Evolutionary conservation across 2,329 filamentous ascomycete genomes (phyloP).

Genomic region (Penicillium sp.): DNA sequence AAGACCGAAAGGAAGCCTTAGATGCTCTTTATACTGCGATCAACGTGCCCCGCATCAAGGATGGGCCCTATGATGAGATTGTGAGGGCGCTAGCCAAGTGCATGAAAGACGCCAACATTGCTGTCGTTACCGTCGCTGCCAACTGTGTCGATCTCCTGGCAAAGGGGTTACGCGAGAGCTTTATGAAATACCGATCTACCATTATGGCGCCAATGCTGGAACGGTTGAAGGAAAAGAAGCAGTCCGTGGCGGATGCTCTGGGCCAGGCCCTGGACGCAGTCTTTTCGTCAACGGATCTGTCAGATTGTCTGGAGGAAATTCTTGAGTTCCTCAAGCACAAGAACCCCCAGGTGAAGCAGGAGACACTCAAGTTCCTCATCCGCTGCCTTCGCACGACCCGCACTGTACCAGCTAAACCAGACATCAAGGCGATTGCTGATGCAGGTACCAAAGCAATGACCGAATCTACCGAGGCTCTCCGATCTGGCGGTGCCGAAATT

Average conservation of each 20-base stretch:
- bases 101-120: slow-evolving; percentile 99
- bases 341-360: slow-evolving; percentile 96
- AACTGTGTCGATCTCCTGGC: slow-evolving; percentile 89
- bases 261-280: slow-evolving; percentile 78
- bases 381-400: slow-evolving; percentile 80
- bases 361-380: slow-evolving; percentile 90
- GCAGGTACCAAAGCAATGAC: slow-evolving; percentile 84
- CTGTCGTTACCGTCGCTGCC: slow-evolving; percentile 88
- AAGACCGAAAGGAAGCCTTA: slow-evolving; percentile 92
- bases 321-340: slow-evolving; percentile 84
- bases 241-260: slow-evolving; percentile 81
- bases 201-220: slow-evolving; percentile 93
- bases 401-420: slow-evolving; percentile 79
- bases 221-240: slow-evolving; percentile 96
- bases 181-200: slow-evolving; percentile 75
- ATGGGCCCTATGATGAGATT: slow-evolving; percentile 83
- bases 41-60: slow-evolving; percentile 89
- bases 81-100: slow-evolving; percentile 83
- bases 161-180: slow-evolving; percentile 77
- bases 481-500: slow-evolving; percentile 87
- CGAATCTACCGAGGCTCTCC: slow-evolving; percentile 81
- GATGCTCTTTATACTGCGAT: slow-evolving; percentile 76
- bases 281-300: slow-evolving; percentile 67
- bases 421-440: slow-evolving; percentile 85
- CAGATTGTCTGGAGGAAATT: slow-evolving; percentile 90